Base-by-base conservation (phyloP, 139 green algal species). In the Raphidocelis subcapitata region DNA sequence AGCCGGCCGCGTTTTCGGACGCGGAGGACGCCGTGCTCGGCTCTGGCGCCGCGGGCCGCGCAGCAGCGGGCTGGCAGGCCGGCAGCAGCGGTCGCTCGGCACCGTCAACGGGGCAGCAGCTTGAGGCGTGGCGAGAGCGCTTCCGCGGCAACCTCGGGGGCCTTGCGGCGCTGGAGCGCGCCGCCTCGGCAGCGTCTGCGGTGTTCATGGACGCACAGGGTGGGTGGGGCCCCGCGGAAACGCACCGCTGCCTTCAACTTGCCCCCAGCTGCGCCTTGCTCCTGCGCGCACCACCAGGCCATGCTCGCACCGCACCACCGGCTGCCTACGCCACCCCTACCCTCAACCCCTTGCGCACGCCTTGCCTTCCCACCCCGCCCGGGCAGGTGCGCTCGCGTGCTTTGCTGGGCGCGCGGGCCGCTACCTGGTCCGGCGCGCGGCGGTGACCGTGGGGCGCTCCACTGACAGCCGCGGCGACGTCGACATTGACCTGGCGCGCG, bases 401-500 rank as follows among this genome's bases (percentile, higher is more conserved):
- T 65, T 90, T 60, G 79, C 65, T 73, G 69, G 82, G 1, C 54
- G 33, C 5, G 24, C 37, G 2, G 26, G 28, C 33, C 76, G 76
- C n/a, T 88, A 70, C 41, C 61, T 86, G 35, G 26, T 90, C 24
- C 70, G 75, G 4, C 69, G 79, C 36, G 70, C 62, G 0, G 73
- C 66, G 26, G 69, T 86, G 15, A 79, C 24, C 44, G 18, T 90
- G 3, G 84, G 84, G 8, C 72, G 84, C 2, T 59, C 60, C 28
- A 80, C 49, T 2, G 74, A 67, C 41, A 63, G 32, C 29, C 72
- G 77, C 5, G 81, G 62, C 57, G 71, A 82, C 65, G 82, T 88
- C 47, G 84, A 90, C 52, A 67, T 90, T 20, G 79, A 90, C 61
- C 65, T 90, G 23, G 24, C 57, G 5, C 35, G 12, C 10, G 81